Evolutionary conservation across 108 stramenopile species (phyloP).

Genomic region (Skeletonema grethae): DNA sequence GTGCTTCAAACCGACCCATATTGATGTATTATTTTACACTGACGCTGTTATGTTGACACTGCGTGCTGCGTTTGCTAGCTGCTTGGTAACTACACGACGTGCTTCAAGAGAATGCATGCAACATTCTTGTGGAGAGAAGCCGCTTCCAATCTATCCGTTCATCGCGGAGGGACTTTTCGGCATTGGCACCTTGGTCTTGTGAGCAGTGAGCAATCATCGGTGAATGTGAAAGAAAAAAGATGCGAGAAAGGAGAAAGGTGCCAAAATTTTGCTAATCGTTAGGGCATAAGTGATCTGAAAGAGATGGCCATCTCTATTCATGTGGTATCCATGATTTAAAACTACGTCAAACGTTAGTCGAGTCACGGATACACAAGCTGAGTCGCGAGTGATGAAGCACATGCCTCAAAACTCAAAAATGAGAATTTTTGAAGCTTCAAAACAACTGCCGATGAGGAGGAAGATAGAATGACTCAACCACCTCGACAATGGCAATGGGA

Average conservation of each 20-base stretch:
- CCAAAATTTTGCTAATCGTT: not conserved
- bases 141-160: no score
- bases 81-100: not conserved
- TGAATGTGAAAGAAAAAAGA: no score
- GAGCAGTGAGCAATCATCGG: not conserved
- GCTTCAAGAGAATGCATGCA: no score
- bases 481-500: not conserved
- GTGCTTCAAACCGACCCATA: not conserved
- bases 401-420: not conserved
- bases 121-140: no score
- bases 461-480: not conserved
- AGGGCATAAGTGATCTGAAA: not conserved
- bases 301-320: not conserved
- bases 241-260: no score
- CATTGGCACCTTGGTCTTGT: not conserved
- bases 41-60: not conserved
- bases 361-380: no score
- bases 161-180: no score
- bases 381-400: not conserved
- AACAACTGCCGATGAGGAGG: not conserved
- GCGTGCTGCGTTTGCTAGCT: no score
- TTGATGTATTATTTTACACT: not conserved
- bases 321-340: not conserved
- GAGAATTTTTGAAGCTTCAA: not conserved
- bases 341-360: not conserved